Conservation (phyloP, 176 grass and related monocot genomes). For the Typha latifolia region DNA sequence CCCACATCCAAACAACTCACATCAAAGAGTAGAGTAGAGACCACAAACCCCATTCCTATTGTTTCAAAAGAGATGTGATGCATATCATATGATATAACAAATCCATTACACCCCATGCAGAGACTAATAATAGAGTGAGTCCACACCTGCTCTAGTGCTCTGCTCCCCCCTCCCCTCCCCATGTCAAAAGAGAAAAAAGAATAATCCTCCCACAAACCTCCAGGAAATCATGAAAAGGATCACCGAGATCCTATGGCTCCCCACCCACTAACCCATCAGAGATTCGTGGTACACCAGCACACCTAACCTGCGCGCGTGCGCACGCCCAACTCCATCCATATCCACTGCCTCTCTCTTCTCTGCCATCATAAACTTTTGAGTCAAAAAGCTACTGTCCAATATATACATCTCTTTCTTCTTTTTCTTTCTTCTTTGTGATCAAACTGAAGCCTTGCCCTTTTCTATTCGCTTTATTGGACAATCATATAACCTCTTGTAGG, state of each 20-base stretch:
- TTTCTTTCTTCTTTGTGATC: slow-evolving; percentile 18
- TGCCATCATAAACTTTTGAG: slow-evolving; percentile 12
- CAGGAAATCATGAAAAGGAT: background rate
- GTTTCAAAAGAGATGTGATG: too few relatives aligned
- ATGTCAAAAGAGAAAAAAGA: background rate
- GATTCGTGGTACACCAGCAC: background rate
- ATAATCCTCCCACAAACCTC: background rate
- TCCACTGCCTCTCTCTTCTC: slow-evolving; percentile 7
- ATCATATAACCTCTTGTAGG: background rate
- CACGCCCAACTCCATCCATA: background rate
- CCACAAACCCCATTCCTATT: too few relatives aligned
- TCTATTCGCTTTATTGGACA: slow-evolving; percentile 9
- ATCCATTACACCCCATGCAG: background rate
- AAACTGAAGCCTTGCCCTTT: slow-evolving; percentile 5
- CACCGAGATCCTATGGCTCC: background rate
- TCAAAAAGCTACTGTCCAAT: slow-evolving; percentile 13
- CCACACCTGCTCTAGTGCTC: background rate
- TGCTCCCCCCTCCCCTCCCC: background rate
- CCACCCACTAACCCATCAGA: background rate
- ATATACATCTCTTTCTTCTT: background rate
- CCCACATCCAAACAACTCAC: too few relatives aligned
- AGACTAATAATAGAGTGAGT: background rate
- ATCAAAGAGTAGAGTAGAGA: too few relatives aligned
- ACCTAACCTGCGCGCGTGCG: background rate
- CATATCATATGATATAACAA: background rate